These are phyloP conservation scores for Cadophora gregata DNA, from an alignment of 2,329 filamentous ascomycete genomes.

Conservation along the genomic window DNA sequence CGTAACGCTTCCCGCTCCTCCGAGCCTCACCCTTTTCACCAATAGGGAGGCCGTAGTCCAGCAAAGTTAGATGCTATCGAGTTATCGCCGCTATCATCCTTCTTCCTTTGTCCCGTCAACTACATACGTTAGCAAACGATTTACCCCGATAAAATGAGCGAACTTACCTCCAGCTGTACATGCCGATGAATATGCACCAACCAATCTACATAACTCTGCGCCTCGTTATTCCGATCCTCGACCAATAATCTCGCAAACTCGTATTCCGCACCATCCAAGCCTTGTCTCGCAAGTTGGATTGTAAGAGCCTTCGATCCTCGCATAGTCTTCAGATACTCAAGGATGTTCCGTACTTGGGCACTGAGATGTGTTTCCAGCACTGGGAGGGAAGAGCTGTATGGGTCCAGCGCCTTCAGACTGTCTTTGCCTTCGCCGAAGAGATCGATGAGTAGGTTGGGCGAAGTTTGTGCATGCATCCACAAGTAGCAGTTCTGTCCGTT, in stretches of 20 bases:
- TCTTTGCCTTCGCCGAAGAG: slow-evolving; percentile 82
- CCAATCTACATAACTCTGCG: slow-evolving; percentile 98
- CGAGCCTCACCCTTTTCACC: slow-evolving; percentile 48
- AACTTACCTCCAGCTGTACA: slow-evolving; percentile 83
- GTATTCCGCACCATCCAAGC: slow-evolving; percentile 92
- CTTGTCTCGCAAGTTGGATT: slow-evolving; percentile 89
- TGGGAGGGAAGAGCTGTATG: slow-evolving; percentile 80
- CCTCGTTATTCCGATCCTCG: slow-evolving; percentile 96
- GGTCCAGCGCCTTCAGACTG: slow-evolving; percentile 77
- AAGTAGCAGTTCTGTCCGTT: slow-evolving; percentile 91
- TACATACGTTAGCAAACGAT: slow-evolving; percentile 43
- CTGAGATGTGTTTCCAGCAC: slow-evolving; percentile 91
- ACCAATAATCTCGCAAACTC: slow-evolving; percentile 92
- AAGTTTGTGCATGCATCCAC: slow-evolving; percentile 92
- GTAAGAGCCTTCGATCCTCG: slow-evolving; percentile 88
- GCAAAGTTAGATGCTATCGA: slow-evolving; percentile 60
- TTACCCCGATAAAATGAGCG: not conserved
- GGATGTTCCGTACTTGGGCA: slow-evolving; percentile 90
- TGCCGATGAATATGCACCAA: slow-evolving; percentile 92
- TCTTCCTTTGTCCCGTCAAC: slow-evolving; percentile 74
- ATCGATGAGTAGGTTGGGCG: slow-evolving; percentile 87
- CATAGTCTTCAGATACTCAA: slow-evolving; percentile 82
- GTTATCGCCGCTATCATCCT: slow-evolving; percentile 62
- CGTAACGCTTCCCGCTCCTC: not conserved
- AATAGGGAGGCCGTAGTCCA: slow-evolving; percentile 64